Evolutionary conservation across 495 filamentous ascomycete genomes (phyloP).

Genomic region (Astrothelium macrocarpum): DNA sequence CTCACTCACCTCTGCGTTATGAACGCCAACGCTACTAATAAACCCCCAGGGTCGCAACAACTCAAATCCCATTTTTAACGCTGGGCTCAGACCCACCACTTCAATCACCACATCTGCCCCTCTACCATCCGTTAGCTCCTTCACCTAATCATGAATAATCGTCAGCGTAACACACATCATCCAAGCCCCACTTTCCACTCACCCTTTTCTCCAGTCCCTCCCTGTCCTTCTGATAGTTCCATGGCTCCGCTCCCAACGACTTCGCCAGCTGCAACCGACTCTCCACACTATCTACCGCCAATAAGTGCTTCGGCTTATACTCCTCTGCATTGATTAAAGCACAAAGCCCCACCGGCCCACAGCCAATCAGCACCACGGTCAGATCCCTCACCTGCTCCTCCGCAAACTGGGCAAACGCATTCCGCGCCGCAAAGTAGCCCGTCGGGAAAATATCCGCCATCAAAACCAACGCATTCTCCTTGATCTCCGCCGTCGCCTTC

Average conservation of each 20-base stretch:
- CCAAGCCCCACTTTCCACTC: background rate
- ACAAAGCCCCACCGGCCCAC: slow-evolving; percentile 68
- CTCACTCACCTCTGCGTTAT: slow-evolving; percentile 65
- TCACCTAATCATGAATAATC: slow-evolving; percentile 34
- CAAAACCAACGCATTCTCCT: slow-evolving; percentile 70
- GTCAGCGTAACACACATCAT: background rate
- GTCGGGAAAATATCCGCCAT: slow-evolving; percentile 84
- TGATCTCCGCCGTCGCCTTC: slow-evolving; percentile 63
- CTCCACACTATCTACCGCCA: slow-evolving; percentile 78
- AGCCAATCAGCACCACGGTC: slow-evolving; percentile 75
- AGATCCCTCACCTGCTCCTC: slow-evolving; percentile 54
- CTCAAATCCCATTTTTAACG: slow-evolving; percentile 75
- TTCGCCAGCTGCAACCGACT: slow-evolving; percentile 68
- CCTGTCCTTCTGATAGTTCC: slow-evolving; percentile 66
- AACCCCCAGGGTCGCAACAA: slow-evolving; percentile 77
- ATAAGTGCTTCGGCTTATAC: slow-evolving; percentile 67
- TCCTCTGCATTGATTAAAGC: slow-evolving; percentile 76
- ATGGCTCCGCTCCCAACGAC: slow-evolving; percentile 72
- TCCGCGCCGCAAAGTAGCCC: slow-evolving; percentile 80
- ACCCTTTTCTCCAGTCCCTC: slow-evolving; percentile 53
- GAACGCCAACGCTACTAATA: slow-evolving; percentile 85
- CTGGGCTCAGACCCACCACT: slow-evolving; percentile 78
- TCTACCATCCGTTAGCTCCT: slow-evolving; percentile 68
- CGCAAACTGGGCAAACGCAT: slow-evolving; percentile 62
- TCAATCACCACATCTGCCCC: slow-evolving; percentile 90